phyloP scores from a whole-genome alignment of 768 basidiomycete genomes.

The Dacryopinax primogenitus region DNA sequence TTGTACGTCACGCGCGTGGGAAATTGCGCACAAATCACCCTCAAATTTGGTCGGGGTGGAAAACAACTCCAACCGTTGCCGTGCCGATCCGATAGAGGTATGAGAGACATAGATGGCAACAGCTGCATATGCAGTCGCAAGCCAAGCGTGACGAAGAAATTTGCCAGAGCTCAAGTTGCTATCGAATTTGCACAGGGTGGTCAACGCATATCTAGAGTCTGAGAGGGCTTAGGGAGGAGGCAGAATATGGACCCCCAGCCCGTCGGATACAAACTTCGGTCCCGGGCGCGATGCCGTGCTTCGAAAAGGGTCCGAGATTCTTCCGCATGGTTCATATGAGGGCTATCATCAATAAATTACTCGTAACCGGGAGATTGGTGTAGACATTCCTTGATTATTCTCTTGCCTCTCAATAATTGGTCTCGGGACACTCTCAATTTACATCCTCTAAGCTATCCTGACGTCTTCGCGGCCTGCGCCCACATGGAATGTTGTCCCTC shows the following conservation, averaged over 20 bases:
- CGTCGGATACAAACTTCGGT: slow-evolving; percentile 4
- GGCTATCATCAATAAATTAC: background rate
- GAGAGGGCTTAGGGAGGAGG: no score
- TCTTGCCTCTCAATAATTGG: background rate
- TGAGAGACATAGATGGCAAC: background rate
- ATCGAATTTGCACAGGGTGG: no score
- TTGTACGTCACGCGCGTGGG: background rate
- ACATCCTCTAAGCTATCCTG: background rate
- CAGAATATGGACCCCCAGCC: no score
- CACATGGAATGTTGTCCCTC: background rate
- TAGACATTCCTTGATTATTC: background rate
- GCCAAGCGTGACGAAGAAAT: background rate
- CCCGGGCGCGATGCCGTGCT: background rate
- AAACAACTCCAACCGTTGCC: background rate
- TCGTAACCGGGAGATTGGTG: background rate
- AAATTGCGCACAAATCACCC: background rate
- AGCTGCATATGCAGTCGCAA: background rate
- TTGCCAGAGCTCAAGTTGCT: background rate
- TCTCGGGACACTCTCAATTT: slow-evolving; percentile 1
- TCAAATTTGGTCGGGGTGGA: background rate
- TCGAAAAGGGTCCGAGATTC: background rate
- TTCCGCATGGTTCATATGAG: no score
- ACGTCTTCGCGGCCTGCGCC: background rate
- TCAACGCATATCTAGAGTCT: no score
- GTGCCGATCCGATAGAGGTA: background rate